Conservation (phyloP, 1,284 basidiomycete species). For the Sporisorium iseilematis-ciliati region DNA sequence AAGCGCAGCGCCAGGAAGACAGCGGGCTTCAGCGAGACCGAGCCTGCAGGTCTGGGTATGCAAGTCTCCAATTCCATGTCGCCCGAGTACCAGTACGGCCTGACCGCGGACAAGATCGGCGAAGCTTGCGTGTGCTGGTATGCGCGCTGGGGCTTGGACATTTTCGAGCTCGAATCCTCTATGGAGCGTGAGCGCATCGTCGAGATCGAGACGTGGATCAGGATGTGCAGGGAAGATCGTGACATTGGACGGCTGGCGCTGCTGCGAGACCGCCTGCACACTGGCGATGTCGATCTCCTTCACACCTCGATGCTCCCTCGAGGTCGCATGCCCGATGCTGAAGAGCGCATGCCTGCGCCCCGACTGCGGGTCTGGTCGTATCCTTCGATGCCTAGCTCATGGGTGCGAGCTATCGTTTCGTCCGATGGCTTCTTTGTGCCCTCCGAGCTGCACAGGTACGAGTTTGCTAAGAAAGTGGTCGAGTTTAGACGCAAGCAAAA, state of each 20-base stretch:
- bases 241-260: conserved; percentile 30
- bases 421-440: conserved; percentile 84
- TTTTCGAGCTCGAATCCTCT: conserved; percentile 78
- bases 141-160: conserved; percentile 83
- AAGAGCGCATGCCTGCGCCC: conserved; percentile 46
- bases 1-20: conserved; percentile 32
- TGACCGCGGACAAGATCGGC: conserved; percentile 87
- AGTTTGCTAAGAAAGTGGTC: conserved; percentile 80
- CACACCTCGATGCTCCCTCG: conserved; percentile 49
- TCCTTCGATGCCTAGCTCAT: conserved; percentile 75
- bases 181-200: conserved; percentile 54
- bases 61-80: not conserved
- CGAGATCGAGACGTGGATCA: conserved; percentile 45
- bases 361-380: conserved; percentile 74
- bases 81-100: conserved; percentile 72
- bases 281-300: conserved; percentile 49
- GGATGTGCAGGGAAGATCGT: conserved; percentile 30
- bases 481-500: conserved; percentile 76
- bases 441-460: conserved; percentile 84
- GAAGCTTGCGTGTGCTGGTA: conserved; percentile 91
- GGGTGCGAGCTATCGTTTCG: conserved; percentile 81
- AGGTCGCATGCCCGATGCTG: conserved; percentile 47
- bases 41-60: conserved; percentile 6
- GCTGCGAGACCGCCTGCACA: conserved; percentile 39
- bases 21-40: conserved; percentile 27